Conservation (phyloP, 192 early-diverging fungal species). For the Spizellomyces sp. region DNA sequence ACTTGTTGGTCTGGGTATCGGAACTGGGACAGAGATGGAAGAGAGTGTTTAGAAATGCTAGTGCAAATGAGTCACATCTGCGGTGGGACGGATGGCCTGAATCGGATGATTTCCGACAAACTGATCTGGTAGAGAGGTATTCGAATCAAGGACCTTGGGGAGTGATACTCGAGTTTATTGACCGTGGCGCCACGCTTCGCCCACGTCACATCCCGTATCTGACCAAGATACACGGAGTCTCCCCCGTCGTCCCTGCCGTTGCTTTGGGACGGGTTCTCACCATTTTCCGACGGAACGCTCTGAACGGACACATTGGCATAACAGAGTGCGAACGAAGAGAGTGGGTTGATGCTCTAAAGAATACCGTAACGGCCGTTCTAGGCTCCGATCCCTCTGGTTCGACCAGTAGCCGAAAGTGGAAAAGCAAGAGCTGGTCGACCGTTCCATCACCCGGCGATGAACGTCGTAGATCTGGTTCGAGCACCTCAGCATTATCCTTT, state of each 20-base stretch:
- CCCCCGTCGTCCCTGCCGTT: background rate
- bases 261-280: background rate
- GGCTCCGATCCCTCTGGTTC: too few species aligned
- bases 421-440: too few species aligned
- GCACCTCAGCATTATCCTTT: too few species aligned
- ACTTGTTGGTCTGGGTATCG: constrained; percentile 23
- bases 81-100: too few species aligned
- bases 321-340: background rate
- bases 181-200: background rate
- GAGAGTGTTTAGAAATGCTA: background rate
- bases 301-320: background rate
- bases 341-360: background rate
- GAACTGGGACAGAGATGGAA: background rate
- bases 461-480: too few species aligned
- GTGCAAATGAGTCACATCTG: too few species aligned
- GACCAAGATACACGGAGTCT: background rate
- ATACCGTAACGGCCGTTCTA: background rate
- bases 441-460: too few species aligned
- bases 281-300: background rate
- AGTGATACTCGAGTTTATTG: background rate
- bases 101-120: too few species aligned
- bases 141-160: background rate
- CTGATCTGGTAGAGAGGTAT: too few species aligned
- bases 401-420: too few species aligned
- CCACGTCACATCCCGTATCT: background rate